phyloP scores from a whole-genome alignment of 2,329 filamentous ascomycete species.

The Paecilomyces formosus region DNA sequence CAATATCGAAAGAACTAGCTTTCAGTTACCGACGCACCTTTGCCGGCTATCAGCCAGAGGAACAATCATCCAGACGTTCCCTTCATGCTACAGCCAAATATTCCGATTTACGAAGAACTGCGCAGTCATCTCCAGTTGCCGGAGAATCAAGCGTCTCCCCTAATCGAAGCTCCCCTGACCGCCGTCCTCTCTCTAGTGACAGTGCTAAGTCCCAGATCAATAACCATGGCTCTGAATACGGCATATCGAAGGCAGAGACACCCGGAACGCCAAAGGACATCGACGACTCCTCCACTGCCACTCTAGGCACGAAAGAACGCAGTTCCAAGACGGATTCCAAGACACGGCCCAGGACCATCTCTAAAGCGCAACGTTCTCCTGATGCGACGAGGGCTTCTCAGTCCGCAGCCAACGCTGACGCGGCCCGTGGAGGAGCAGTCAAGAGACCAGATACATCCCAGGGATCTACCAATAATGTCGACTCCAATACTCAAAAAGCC shows the following conservation, averaged over 20 bases:
- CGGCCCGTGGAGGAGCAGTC: neutral
- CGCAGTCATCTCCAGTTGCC: slow-evolving; percentile 10
- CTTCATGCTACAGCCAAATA: slow-evolving; percentile 11
- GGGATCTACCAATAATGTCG: neutral
- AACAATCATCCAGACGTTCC: slow-evolving; percentile 7
- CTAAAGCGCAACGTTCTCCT: neutral
- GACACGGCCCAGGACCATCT: neutral
- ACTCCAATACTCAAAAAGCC: neutral
- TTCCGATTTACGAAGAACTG: slow-evolving; percentile 13
- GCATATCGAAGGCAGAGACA: neutral
- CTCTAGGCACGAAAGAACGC: slow-evolving; percentile 3
- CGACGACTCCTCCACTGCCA: slow-evolving; percentile 17
- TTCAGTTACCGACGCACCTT: slow-evolving; percentile 13
- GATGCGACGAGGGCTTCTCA: neutral
- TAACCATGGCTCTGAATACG: neutral
- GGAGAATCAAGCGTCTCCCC: slow-evolving; percentile 6
- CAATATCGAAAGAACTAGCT: slow-evolving; percentile 22
- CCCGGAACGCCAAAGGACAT: slow-evolving; percentile 10
- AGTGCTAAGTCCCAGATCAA: neutral
- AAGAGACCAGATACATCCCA: neutral
- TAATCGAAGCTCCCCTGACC: neutral
- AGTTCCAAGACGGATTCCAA: neutral
- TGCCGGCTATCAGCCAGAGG: slow-evolving; percentile 4
- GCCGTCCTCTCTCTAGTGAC: neutral
- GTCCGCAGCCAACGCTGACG: neutral